phyloP scores from a whole-genome alignment of 2,329 filamentous ascomycete genomes.

The Ceratocystis papillata region DNA sequence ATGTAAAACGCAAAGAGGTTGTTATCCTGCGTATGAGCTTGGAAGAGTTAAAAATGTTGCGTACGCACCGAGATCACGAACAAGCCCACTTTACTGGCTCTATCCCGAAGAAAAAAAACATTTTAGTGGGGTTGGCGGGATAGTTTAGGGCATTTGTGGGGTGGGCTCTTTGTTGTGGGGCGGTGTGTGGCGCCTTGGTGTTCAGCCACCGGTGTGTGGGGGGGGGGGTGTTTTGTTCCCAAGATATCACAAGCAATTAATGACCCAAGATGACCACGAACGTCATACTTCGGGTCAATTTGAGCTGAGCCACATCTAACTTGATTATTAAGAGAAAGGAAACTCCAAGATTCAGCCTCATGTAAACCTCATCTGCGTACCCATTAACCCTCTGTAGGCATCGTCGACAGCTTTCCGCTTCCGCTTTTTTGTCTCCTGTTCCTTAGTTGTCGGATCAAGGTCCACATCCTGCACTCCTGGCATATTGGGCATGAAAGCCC shows the following conservation, averaged over 20 bases:
- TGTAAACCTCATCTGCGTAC: conserved; percentile 14
- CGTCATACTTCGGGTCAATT: background rate
- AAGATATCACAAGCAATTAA: background rate
- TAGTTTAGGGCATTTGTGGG: conserved; percentile 22
- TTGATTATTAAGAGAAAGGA: background rate
- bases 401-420: conserved; percentile 73
- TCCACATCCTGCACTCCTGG: conserved; percentile 40
- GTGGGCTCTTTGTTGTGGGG: too few species aligned
- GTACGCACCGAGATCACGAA: background rate
- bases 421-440: conserved; percentile 37
- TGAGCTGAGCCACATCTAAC: background rate
- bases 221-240: background rate
- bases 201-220: background rate
- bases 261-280: background rate
- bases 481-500: conserved; percentile 59
- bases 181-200: background rate
- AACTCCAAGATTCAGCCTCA: background rate
- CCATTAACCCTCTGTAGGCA: conserved; percentile 65
- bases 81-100: conserved; percentile 16
- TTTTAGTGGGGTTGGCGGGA: conserved; percentile 13
- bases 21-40: conserved; percentile 67
- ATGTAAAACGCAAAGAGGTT: conserved; percentile 49
- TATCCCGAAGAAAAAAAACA: background rate
- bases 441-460: conserved; percentile 32
- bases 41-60: conserved; percentile 24